These are phyloP conservation scores for Stylonectria norvegica DNA, from an alignment of 2,329 filamentous ascomycete species.

Conservation along the genomic window DNA sequence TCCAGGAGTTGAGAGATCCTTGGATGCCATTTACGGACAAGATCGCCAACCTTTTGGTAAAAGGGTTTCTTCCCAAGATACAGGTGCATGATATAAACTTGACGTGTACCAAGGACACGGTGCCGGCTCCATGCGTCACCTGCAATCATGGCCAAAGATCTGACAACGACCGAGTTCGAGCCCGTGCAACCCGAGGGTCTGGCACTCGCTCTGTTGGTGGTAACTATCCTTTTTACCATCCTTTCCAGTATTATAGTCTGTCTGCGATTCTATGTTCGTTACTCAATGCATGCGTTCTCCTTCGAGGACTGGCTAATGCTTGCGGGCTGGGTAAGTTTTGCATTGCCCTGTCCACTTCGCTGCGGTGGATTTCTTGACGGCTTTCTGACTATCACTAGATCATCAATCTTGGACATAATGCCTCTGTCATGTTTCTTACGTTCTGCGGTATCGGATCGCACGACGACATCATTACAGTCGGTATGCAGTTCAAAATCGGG, in stretches of 20 bases:
- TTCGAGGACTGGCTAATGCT: constrained; percentile 16
- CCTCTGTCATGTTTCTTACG: constrained; percentile 9
- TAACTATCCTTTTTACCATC: constrained; percentile 13
- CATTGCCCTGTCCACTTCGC: background rate
- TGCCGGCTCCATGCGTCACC: background rate
- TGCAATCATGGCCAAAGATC: constrained; percentile 13
- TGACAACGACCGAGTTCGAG: constrained; percentile 14
- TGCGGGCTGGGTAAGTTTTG: constrained; percentile 12
- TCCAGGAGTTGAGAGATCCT: background rate
- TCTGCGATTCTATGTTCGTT: constrained; percentile 8
- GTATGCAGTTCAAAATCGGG: constrained; percentile 17
- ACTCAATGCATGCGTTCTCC: constrained; percentile 1
- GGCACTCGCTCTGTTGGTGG: constrained; percentile 9
- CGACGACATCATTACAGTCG: constrained; percentile 14
- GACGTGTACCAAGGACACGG: background rate
- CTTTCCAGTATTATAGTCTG: constrained; percentile 7
- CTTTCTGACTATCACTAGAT: constrained; percentile 5
- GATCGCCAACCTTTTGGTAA: background rate
- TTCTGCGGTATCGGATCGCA: constrained; percentile 12
- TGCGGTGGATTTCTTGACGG: background rate
- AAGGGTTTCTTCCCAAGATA: background rate
- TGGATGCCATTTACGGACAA: background rate
- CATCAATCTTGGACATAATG: constrained; percentile 14
- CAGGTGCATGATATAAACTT: background rate
- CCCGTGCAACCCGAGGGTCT: constrained; percentile 15